These are phyloP conservation scores for Yamadazyma sp. DNA, from an alignment of 805 yeast genomes.

Conservation along the genomic window DNA sequence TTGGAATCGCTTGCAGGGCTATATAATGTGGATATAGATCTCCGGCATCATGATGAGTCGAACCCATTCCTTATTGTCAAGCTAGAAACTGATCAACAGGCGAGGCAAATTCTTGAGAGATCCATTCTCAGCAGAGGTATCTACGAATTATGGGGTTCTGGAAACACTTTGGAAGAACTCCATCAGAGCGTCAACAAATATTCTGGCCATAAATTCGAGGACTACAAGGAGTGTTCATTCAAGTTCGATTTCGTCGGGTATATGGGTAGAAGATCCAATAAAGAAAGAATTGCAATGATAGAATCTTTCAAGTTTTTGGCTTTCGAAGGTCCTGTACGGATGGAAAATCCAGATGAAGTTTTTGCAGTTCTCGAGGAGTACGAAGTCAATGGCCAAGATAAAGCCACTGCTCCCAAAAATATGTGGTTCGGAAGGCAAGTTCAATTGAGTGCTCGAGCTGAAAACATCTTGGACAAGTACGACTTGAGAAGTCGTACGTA, in stretches of 20 bases:
- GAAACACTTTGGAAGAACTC: conserved; percentile 51
- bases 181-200: conserved; percentile 49
- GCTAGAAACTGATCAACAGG: conserved; percentile 66
- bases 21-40: conserved; percentile 54
- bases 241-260: conserved; percentile 81
- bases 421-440: conserved; percentile 79
- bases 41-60: conserved; percentile 54
- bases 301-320: conserved; percentile 70
- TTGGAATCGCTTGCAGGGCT: conserved; percentile 79
- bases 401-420: conserved; percentile 50
- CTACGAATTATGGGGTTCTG: conserved; percentile 85
- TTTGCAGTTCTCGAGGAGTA: conserved; percentile 80
- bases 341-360: conserved; percentile 72
- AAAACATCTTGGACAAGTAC: conserved; percentile 68
- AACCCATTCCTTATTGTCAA: conserved; percentile 73
- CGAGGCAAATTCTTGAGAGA: conserved; percentile 60
- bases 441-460: conserved; percentile 57
- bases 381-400: conserved; percentile 44
- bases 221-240: conserved; percentile 54
- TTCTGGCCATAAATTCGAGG: conserved; percentile 32
- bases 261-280: conserved; percentile 59
- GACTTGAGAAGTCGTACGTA: conserved; percentile 81
- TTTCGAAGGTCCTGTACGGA: conserved; percentile 72
- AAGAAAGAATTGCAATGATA: conserved; percentile 57
- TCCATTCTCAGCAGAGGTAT: conserved; percentile 72